Conservation (phyloP, 2,329 filamentous ascomycete species). For the Epichloe bromicola region DNA sequence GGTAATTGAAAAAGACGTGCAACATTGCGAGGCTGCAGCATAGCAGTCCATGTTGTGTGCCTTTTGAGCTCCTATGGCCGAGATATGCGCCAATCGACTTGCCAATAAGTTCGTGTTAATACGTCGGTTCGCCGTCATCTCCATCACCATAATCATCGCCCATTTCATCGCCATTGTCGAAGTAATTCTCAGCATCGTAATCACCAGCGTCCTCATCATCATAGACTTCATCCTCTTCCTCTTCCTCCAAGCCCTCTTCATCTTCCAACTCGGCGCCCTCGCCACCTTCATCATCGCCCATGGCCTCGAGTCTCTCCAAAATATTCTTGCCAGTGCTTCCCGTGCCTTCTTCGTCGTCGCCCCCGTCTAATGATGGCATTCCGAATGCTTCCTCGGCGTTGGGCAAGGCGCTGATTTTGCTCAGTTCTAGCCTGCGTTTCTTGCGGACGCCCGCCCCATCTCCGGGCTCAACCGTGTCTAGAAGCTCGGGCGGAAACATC, state of each 20-base stretch:
- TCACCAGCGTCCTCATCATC: slow-evolving; percentile 48
- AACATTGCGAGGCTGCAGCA: background rate
- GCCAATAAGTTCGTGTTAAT: slow-evolving; percentile 11
- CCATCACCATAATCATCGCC: slow-evolving; percentile 38
- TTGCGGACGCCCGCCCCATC: slow-evolving; percentile 22
- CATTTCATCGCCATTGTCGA: slow-evolving; percentile 44
- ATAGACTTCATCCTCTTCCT: slow-evolving; percentile 36
- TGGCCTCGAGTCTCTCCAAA: slow-evolving; percentile 31
- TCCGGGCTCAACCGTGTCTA: slow-evolving; percentile 37
- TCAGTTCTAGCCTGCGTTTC: slow-evolving; percentile 34
- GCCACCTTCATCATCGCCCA: slow-evolving; percentile 37
- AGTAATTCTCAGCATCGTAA: slow-evolving; percentile 48
- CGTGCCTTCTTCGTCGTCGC: slow-evolving; percentile 17
- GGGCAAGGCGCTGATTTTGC: slow-evolving; percentile 32
- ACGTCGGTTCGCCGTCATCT: slow-evolving; percentile 34
- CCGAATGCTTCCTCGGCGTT: slow-evolving; percentile 39
- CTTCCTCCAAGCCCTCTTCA: slow-evolving; percentile 33
- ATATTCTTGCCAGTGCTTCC: slow-evolving; percentile 22
- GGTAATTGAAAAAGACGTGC: background rate
- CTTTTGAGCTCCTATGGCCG: background rate
- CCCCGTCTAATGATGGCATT: slow-evolving; percentile 16
- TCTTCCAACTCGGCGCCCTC: slow-evolving; percentile 36
- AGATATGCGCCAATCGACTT: background rate
- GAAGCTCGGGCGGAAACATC: slow-evolving; percentile 43
- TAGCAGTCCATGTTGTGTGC: no score